These are phyloP conservation scores for Sphaerulina populicola DNA, from an alignment of 2,329 filamentous ascomycete species.

Conservation along the genomic window DNA sequence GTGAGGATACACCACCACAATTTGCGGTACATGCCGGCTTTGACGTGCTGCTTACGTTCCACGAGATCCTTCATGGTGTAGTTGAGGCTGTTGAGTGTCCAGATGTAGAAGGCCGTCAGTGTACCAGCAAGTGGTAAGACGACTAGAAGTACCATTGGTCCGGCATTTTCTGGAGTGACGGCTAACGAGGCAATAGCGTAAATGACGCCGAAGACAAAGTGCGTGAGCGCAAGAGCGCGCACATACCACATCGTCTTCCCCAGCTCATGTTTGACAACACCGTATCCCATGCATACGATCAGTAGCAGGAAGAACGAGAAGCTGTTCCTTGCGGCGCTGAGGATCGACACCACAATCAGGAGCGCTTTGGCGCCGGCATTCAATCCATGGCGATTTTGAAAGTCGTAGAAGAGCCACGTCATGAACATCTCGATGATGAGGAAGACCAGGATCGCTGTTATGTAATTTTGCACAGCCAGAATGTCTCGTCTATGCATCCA, in stretches of 20 bases:
- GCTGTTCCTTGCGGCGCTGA: conserved; percentile 90
- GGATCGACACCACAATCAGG: conserved; percentile 80
- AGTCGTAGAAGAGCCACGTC: conserved; percentile 99
- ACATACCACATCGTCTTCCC: conserved; percentile 93
- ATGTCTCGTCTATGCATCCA: conserved; percentile 92
- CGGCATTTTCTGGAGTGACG: conserved; percentile 80
- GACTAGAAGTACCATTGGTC: conserved; percentile 83
- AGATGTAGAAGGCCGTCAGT: conserved; percentile 93
- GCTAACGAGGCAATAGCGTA: conserved; percentile 86
- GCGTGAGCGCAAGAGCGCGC: conserved; percentile 77
- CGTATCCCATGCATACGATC: conserved; percentile 99
- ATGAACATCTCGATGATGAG: conserved; percentile 92
- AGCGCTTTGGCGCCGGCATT: conserved; percentile 76
- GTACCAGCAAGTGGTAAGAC: conserved; percentile 87
- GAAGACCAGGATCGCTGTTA: conserved; percentile 92
- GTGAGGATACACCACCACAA: conserved; percentile 95
- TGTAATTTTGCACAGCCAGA: conserved; percentile 95
- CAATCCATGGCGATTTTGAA: conserved; percentile 79
- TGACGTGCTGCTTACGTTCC: conserved; percentile 86
- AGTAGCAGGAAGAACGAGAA: conserved; percentile 97
- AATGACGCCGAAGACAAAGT: conserved; percentile 90
- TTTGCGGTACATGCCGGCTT: conserved; percentile 94
- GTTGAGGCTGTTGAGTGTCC: conserved; percentile 94
- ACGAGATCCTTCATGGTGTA: conserved; percentile 92
- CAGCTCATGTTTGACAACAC: conserved; percentile 87